Percentiles rank a stretch among this genome's conserved stretches.
These are phyloP conservation scores for Zygotorulaspora chibaensis DNA, from an alignment of 805 yeast species.

Conservation along the genomic window DNA sequence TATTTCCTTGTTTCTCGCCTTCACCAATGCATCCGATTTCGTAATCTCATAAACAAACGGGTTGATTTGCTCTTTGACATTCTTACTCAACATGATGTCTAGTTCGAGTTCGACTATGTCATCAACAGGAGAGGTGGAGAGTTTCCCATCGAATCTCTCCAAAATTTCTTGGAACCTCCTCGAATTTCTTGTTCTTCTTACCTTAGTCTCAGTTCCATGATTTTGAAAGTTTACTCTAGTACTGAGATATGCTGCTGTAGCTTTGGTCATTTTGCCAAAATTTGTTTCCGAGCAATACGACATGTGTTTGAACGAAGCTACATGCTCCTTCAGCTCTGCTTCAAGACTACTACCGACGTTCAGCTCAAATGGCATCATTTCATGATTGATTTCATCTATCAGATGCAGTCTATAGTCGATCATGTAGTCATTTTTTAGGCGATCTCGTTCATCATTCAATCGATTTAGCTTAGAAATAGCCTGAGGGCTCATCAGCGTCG, in stretches of 20 bases:
- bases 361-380: constrained; percentile 25
- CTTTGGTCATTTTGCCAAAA: constrained; percentile 10
- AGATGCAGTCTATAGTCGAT: constrained; percentile 27
- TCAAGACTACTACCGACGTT: constrained; percentile 15
- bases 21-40: constrained; percentile 17
- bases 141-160: constrained; percentile 18
- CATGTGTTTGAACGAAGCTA: neutral
- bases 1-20: constrained; percentile 17
- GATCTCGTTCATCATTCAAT: constrained; percentile 21
- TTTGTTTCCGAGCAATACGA: neutral
- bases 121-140: constrained; percentile 8
- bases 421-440: constrained; percentile 25
- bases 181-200: constrained; percentile 29
- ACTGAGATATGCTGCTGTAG: constrained; percentile 14
- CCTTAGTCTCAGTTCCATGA: constrained; percentile 3
- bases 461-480: constrained; percentile 1
- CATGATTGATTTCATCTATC: constrained; percentile 12
- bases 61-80: constrained; percentile 18
- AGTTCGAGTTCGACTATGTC: constrained; percentile 17
- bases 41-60: constrained; percentile 30
- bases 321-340: constrained; percentile 1
- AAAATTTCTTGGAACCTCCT: constrained; percentile 24
- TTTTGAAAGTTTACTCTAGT: constrained; percentile 14
- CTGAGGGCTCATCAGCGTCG: constrained; percentile 21
- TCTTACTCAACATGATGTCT: constrained; percentile 5